Evolutionary conservation across 495 filamentous ascomycete genomes (phyloP), one percentile per base, ranked within the genome.

Genomic region (Hapsidospora chrysogenum): DNA sequence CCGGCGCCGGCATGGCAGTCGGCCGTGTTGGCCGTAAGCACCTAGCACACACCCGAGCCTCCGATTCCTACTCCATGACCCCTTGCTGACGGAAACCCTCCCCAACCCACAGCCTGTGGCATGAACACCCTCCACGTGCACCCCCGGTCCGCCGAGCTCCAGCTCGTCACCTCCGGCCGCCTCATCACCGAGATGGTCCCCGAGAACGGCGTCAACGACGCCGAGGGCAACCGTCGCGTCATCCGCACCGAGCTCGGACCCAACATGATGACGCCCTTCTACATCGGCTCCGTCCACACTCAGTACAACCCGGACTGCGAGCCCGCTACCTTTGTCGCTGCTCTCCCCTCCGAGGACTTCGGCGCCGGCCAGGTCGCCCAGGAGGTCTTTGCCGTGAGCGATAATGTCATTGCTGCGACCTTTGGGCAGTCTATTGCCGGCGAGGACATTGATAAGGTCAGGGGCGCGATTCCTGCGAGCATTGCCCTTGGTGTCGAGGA

Each of bases 261-360:
- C 19, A 41, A 33, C 31, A 21, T 33, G 31, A 41, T 46, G 43
- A 64, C 65, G 9, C 51, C 63, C 5, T 70, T 70, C 47, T 64
- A 56, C 33, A 45, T 51, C 46, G 69, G 66, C 16, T 43, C 47
- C 10, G 51, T 74, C 29, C 69, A 74, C 48, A 58, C 56, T 26
- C 58, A 74, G 48, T 60, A 58, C 44, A 74, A 74, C 52, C 54
- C 56, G 1, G 54, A 49, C 17, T 74, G 36, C 37, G 16, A 45
- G 17, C 47, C 47, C 1, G 32, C 34, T 19, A 52, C 48, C 31
- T 47, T 44, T 28, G 46, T 57, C 17, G 50, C 52, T 6, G 41
- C 43, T 34, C 58, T 74, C 29, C 52, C 51, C 33, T 50, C 31
- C 45, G 60, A 70, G 22, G 69, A 74, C 47, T 53, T 56, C 10